A percentile compares a stretch with the other conserved stretches of the same genome.
Conservation (phyloP, 495 filamentous ascomycete genomes). For the Umbilicaria muhlenbergii region DNA sequence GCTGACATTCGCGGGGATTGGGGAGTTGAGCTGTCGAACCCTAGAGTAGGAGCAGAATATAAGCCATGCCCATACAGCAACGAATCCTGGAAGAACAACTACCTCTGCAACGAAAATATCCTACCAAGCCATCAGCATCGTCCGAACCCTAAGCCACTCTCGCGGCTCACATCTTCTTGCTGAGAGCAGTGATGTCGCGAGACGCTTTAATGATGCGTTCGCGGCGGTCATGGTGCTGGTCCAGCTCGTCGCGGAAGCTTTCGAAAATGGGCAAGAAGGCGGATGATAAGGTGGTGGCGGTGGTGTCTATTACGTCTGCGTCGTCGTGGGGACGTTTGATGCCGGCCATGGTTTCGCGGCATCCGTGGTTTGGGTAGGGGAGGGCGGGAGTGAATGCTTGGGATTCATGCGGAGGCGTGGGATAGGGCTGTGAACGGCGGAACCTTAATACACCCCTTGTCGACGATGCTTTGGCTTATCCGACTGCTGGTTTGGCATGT, state of each 20-base stretch:
- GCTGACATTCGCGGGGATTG: slow-evolving; percentile 47
- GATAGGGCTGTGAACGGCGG: too few species aligned
- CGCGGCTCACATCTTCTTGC: slow-evolving; percentile 78
- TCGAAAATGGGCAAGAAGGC: slow-evolving; percentile 63
- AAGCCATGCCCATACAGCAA: not conserved
- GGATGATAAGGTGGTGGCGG: slow-evolving; percentile 6
- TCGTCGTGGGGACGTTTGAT: slow-evolving; percentile 29
- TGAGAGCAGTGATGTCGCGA: slow-evolving; percentile 78
- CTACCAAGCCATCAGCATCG: slow-evolving; percentile 25
- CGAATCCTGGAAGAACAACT: slow-evolving; percentile 10
- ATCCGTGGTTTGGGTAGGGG: not conserved
- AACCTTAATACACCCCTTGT: too few species aligned
- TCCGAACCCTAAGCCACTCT: not conserved
- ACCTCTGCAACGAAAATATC: slow-evolving; percentile 90
- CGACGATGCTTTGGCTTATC: too few species aligned
- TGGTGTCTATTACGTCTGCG: slow-evolving; percentile 13
- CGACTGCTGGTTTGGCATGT: too few species aligned
- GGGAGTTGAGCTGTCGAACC: slow-evolving; percentile 43
- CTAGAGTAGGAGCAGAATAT: slow-evolving; percentile 19
- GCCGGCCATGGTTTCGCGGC: slow-evolving; percentile 20
- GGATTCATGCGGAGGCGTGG: too few species aligned
- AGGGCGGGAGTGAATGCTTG: too few species aligned
- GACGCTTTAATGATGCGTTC: slow-evolving; percentile 80
- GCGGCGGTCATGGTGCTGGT: slow-evolving; percentile 85
- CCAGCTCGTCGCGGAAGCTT: slow-evolving; percentile 69